phyloP scores from a whole-genome alignment of 495 filamentous ascomycete genomes.

The Penicillium chermesinum region DNA sequence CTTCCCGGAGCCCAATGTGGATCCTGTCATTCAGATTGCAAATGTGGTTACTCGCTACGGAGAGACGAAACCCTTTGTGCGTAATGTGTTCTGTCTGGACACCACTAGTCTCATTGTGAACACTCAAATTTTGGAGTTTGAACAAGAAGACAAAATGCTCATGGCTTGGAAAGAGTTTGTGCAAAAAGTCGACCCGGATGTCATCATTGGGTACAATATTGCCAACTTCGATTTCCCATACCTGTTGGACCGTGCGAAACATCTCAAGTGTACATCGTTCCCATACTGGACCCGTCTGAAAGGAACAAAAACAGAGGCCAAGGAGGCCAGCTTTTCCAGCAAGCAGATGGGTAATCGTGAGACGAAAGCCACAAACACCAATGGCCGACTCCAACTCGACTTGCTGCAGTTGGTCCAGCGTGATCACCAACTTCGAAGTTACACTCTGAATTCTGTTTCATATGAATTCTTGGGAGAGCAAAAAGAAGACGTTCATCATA shows the following conservation, averaged over 20 bases:
- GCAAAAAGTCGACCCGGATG: slow-evolving; percentile 86
- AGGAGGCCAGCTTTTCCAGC: slow-evolving; percentile 82
- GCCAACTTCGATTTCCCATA: slow-evolving; percentile 99
- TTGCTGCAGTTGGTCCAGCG: slow-evolving; percentile 88
- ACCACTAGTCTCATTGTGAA: slow-evolving; percentile 89
- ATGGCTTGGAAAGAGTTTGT: slow-evolving; percentile 85
- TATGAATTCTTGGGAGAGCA: slow-evolving; percentile 96
- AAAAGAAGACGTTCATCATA: slow-evolving; percentile 98
- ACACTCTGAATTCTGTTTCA: slow-evolving; percentile 94
- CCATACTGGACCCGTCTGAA: slow-evolving; percentile 79
- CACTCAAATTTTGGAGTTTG: slow-evolving; percentile 82
- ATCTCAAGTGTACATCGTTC: slow-evolving; percentile 71
- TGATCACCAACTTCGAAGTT: slow-evolving; percentile 91
- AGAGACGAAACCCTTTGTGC: slow-evolving; percentile 90
- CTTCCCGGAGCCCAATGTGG: slow-evolving; percentile 85
- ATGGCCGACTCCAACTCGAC: slow-evolving; percentile 89
- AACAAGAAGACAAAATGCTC: slow-evolving; percentile 79
- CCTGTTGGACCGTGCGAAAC: slow-evolving; percentile 80
- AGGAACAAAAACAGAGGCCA: slow-evolving; percentile 58
- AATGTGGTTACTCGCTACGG: slow-evolving; percentile 96
- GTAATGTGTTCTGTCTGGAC: slow-evolving; percentile 94
- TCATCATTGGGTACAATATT: slow-evolving; percentile 99
- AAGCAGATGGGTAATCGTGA: slow-evolving; percentile 99
- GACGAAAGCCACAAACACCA: slow-evolving; percentile 88
- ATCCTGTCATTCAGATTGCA: slow-evolving; percentile 97